Evolutionary conservation across 2,329 filamentous ascomycete species (phyloP).

Genomic region (Xylaria hypoxylon): DNA sequence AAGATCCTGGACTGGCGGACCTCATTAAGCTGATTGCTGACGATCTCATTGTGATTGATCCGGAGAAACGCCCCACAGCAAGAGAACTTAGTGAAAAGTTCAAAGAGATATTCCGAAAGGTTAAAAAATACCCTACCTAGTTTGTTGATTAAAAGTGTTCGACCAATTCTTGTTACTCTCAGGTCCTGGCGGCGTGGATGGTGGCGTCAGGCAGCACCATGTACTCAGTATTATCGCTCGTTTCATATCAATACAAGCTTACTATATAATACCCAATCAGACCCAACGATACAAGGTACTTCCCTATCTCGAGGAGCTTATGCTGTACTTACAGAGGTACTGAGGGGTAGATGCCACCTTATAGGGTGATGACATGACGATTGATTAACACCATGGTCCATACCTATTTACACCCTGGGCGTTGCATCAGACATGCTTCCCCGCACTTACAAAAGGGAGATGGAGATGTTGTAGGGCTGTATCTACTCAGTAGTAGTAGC

Average conservation of each 20-base stretch:
- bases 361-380: too few species aligned
- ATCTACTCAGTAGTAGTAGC: too few species aligned
- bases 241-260: neutral
- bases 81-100: conserved; percentile 9
- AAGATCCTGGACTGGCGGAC: conserved; percentile 7
- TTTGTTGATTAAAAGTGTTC: conserved; percentile 3
- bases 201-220: neutral
- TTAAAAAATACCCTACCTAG: neutral
- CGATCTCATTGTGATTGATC: conserved; percentile 23
- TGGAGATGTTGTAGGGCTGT: too few species aligned
- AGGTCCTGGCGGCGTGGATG: neutral
- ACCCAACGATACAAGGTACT: neutral
- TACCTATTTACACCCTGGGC: too few species aligned
- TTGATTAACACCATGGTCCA: too few species aligned
- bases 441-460: neutral
- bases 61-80: neutral
- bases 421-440: neutral
- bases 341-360: too few species aligned
- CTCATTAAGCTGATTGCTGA: conserved; percentile 18
- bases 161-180: conserved; percentile 14
- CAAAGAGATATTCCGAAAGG: neutral
- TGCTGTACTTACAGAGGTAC: neutral
- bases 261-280: neutral
- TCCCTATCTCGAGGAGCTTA: neutral
- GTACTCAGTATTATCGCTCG: neutral